phyloP scores from a whole-genome alignment of 2,329 filamentous ascomycete species.

The Pseudogymnoascus verrucosus region DNA sequence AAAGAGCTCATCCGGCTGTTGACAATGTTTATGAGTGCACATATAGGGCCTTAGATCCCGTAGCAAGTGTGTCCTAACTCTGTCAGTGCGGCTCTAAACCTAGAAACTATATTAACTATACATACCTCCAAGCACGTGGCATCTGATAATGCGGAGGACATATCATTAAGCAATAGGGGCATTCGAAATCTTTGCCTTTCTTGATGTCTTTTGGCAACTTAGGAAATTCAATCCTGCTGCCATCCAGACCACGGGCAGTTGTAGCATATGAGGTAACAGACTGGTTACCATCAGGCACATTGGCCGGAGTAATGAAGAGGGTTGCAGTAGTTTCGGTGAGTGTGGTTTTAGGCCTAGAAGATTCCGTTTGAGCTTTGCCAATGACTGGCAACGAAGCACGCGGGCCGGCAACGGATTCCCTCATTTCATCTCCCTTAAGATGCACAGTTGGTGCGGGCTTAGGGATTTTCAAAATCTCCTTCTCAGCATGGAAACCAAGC shows the following conservation, averaged over 20 bases:
- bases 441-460: not conserved
- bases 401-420: not conserved
- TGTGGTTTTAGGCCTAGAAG: not conserved
- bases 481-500: not conserved
- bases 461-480: not conserved
- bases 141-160: not conserved
- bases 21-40: not conserved
- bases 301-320: not conserved
- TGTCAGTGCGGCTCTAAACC: not conserved
- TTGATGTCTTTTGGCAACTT: not conserved
- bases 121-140: conserved; percentile 1
- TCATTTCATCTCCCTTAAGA: not conserved
- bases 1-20: not conserved
- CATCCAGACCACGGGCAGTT: not conserved
- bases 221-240: not conserved
- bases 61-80: not conserved
- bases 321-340: not conserved
- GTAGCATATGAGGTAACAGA: not conserved
- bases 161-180: conserved; percentile 9
- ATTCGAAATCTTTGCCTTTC: conserved; percentile 10
- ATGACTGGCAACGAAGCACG: not conserved
- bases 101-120: not conserved
- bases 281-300: not conserved
- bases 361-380: not conserved
- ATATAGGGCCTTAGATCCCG: not conserved